Conservation (phyloP, 1,284 basidiomycete genomes). For the Rhodotorula sp. region DNA sequence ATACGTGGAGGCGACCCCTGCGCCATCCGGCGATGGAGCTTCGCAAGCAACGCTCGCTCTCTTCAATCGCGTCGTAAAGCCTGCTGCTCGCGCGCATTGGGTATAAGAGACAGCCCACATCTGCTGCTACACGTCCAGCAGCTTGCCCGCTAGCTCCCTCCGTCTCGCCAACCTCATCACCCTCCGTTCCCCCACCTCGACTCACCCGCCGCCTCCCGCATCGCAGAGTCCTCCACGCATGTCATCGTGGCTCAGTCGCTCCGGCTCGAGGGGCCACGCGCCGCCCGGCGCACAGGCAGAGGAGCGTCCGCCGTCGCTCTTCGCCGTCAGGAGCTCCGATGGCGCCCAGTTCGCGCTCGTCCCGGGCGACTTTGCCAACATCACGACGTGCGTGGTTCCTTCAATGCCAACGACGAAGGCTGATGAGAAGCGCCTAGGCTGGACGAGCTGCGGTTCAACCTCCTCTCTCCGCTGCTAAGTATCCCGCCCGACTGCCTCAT, state of each 20-base stretch:
- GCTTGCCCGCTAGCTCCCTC: not conserved
- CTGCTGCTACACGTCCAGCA: not conserved
- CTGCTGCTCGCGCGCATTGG: too few species aligned
- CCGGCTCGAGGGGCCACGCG: not conserved
- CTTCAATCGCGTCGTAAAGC: too few species aligned
- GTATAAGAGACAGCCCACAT: too few species aligned
- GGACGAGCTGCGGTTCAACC: constrained; percentile 31
- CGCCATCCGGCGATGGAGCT: not conserved
- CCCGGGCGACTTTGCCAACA: constrained; percentile 23
- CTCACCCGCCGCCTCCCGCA: not conserved
- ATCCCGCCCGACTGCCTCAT: constrained; percentile 41
- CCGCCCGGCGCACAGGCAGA: too few species aligned
- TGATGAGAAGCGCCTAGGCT: constrained; percentile 16
- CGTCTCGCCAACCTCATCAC: not conserved
- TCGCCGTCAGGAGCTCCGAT: constrained; percentile 35
- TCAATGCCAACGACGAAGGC: rapidly evolving
- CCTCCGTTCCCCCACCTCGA: not conserved
- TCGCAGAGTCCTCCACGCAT: not conserved
- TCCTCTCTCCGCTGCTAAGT: constrained; percentile 30
- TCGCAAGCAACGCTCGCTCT: too few species aligned
- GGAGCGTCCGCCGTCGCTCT: constrained; percentile 13
- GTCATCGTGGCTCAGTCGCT: constrained; percentile 6
- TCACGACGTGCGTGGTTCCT: constrained; percentile 25
- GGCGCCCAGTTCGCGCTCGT: constrained; percentile 35
- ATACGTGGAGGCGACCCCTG: not conserved